Evolutionary conservation across 225 moss, liverwort and hornwort species (phyloP).

Genomic region (Climacium dendroides): DNA sequence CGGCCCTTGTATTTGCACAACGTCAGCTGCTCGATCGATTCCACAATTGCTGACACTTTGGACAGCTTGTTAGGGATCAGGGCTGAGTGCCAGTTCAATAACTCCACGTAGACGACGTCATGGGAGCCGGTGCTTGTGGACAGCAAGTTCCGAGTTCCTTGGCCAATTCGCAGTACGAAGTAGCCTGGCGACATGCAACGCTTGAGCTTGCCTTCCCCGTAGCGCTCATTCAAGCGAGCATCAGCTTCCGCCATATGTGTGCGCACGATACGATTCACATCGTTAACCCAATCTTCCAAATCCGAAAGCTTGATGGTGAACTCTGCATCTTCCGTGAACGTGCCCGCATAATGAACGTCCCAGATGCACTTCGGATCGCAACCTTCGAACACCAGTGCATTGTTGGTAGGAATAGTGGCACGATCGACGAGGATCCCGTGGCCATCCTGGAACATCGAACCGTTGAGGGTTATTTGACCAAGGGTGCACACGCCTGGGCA

Average conservation of each 20-base stretch:
- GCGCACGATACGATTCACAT: neutral
- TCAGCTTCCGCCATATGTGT: neutral
- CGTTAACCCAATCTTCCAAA: neutral
- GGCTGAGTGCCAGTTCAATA: neutral
- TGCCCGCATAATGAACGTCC: neutral
- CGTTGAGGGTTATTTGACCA: fast-evolving
- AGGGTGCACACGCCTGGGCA: neutral
- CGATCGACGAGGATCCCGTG: neutral
- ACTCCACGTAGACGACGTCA: neutral
- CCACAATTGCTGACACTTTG: neutral
- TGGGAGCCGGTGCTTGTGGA: neutral
- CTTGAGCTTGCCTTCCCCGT: neutral
- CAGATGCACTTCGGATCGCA: neutral
- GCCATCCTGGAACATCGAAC: neutral
- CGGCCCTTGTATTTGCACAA: neutral
- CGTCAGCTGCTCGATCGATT: neutral
- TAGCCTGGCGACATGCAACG: neutral
- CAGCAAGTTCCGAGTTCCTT: neutral
- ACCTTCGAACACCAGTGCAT: neutral
- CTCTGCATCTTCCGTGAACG: neutral
- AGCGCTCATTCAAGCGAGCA: neutral
- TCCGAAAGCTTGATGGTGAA: neutral
- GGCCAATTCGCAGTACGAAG: neutral
- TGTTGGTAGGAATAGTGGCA: neutral
- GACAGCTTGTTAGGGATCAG: neutral